Conservation (phyloP, 257 asterid genomes). For the Petunia secreta region DNA sequence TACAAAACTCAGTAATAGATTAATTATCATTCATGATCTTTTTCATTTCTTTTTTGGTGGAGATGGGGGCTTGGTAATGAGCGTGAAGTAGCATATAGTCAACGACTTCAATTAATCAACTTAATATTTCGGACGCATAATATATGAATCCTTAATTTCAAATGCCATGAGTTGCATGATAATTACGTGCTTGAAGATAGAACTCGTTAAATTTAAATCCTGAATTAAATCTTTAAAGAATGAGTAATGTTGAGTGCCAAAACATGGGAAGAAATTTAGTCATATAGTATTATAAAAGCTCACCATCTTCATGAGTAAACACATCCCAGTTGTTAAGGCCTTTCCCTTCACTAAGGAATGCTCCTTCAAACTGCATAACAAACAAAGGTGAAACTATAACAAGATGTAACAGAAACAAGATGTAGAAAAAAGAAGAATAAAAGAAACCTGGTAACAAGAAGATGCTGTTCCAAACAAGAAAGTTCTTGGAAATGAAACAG, state of each 20-base stretch:
- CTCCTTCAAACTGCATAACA: conserved; percentile 51
- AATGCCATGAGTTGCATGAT: too few relatives aligned
- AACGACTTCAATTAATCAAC: too few relatives aligned
- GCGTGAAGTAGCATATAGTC: too few relatives aligned
- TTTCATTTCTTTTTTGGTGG: not conserved
- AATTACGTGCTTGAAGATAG: too few relatives aligned
- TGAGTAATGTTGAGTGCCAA: not conserved
- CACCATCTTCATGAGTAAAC: conserved; percentile 42
- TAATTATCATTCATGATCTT: not conserved
- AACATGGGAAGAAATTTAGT: not conserved
- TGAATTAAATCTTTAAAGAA: not conserved
- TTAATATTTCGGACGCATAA: too few relatives aligned
- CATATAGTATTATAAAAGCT: not conserved
- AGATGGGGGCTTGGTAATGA: too few relatives aligned
- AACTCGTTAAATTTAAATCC: too few relatives aligned
- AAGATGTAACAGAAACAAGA: not conserved
- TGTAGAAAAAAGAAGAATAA: not conserved
- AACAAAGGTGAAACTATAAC: not conserved
- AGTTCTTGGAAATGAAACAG: conserved; percentile 39
- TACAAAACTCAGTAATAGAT: not conserved
- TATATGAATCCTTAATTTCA: too few relatives aligned
- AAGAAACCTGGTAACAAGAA: conserved; percentile 63
- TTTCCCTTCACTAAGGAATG: conserved; percentile 44
- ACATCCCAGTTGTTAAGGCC: conserved; percentile 53
- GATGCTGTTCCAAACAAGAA: conserved; percentile 68